These are phyloP conservation scores for Pisolithus thermaeus DNA, from an alignment of 1,284 basidiomycete genomes.

Conservation along the genomic window DNA sequence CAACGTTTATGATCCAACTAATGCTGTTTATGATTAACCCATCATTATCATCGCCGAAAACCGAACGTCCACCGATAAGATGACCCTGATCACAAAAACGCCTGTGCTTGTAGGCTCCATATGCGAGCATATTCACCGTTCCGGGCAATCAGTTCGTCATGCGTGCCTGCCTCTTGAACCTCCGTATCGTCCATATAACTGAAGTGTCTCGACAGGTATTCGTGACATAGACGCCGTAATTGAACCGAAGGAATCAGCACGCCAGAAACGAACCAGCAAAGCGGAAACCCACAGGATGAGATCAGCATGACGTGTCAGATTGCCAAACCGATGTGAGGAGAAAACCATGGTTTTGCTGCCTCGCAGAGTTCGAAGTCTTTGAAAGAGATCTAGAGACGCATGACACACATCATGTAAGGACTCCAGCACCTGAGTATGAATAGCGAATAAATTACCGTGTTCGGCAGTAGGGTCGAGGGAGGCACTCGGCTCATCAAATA, in stretches of 20 bases:
- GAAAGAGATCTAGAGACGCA: constrained; percentile 50
- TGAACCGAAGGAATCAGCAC: neutral
- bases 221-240: neutral
- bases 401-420: neutral
- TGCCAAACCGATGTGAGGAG: constrained; percentile 66
- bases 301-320: constrained; percentile 60
- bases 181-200: constrained; percentile 59
- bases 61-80: too few relatives aligned
- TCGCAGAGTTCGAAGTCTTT: constrained; percentile 49
- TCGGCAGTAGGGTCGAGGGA: constrained; percentile 70
- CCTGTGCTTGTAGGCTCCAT: constrained; percentile 59
- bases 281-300: constrained; percentile 45
- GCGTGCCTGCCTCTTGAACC: constrained; percentile 55
- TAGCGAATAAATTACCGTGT: constrained; percentile 31
- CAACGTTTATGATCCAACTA: too few relatives aligned
- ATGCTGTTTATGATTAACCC: too few relatives aligned
- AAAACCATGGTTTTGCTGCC: constrained; percentile 71
- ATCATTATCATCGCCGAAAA: too few relatives aligned
- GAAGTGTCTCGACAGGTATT: neutral
- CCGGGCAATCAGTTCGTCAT: constrained; percentile 44
- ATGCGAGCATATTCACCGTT: constrained; percentile 56
- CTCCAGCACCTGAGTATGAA: neutral
- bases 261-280: neutral
- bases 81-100: constrained; percentile 33
- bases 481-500: constrained; percentile 76